phyloP scores from a whole-genome alignment of 176 grass and related monocot genomes.

The Calamus simplicifolius region DNA sequence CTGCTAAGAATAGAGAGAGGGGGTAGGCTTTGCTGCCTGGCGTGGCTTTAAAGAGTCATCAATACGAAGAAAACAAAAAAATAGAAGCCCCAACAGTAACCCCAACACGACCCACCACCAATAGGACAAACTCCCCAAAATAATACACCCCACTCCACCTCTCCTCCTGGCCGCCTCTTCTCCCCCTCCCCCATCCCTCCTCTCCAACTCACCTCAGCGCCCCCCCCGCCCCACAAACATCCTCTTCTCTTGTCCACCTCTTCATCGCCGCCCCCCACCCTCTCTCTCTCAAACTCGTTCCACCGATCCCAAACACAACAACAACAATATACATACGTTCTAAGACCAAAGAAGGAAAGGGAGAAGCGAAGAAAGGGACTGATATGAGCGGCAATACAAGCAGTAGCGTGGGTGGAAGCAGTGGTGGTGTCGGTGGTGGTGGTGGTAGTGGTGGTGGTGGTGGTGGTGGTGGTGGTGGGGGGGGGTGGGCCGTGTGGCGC shows the following conservation, averaged over 20 bases:
- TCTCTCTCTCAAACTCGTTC: constrained; percentile 2
- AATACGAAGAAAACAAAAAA: constrained; percentile 69
- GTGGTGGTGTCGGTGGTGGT: constrained; percentile 32
- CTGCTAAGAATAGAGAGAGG: constrained; percentile 51
- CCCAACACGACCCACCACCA: constrained; percentile 51
- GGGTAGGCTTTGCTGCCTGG: constrained; percentile 58
- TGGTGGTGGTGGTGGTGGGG: constrained; percentile 20
- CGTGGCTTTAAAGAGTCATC: constrained; percentile 99
- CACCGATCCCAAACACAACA: too few species aligned
- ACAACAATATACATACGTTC: too few species aligned
- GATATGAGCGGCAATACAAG: constrained; percentile 7
- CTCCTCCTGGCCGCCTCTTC: not conserved
- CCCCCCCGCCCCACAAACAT: constrained; percentile 15
- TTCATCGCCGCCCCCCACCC: constrained; percentile 4
- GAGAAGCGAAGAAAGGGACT: not conserved
- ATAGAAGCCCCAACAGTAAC: constrained; percentile 42
- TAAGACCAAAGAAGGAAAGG: too few species aligned
- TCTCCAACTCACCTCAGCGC: constrained; percentile 14
- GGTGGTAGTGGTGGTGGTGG: constrained; percentile 2
- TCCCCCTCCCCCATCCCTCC: not conserved
- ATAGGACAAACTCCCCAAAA: constrained; percentile 32
- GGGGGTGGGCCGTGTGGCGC: constrained; percentile 75
- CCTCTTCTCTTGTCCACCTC: constrained; percentile 8
- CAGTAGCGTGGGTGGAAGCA: constrained; percentile 12
- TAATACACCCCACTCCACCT: not conserved